Base-by-base conservation (phyloP, 1,139 yeast genomes). In the Scheffersomyces segobiensis region DNA sequence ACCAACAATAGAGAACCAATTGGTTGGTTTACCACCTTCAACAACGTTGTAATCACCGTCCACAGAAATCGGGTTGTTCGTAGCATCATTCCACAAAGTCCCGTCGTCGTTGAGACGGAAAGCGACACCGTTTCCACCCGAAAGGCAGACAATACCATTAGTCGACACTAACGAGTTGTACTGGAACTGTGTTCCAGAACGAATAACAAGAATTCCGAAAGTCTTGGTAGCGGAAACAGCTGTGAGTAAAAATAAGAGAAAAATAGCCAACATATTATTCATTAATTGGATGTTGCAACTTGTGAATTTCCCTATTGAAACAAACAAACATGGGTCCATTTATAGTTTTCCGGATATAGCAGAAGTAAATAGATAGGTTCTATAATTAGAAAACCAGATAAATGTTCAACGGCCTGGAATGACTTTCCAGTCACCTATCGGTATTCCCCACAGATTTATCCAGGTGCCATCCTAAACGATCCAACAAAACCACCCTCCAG, bases 141-240 rank as follows among this genome's bases (percentile, higher is more conserved):
- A 68, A 26, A 70, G 67, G 19, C 58, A 58, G 26, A 70, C 60
- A 19, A 60, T 63, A 50, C 60, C 65, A 49, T 59, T 51, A 18
- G 55, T 52, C 19, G 52, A 39, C 49, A 53, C 55, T 55, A 70
- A 53, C 32, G 57, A 21, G 46, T 59, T 52, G 61, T 64, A 69
- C 49, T 71, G 75, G 63, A 64, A 68, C 5, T 56, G 54, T n/a
- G 73, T 62, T 19, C 74, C 76, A 8, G 75, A 69, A 53, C 68
- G 67, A 50, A 71, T 67, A 20, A 68, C 60, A 48, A 71, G 53
- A 32, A 69, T 62, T 21, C 63, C 57, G 56, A 71, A 67, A 19
- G 65, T 58, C 53, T 62, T 62, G 24, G 70, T 70, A 46, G 75
- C 74, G 47, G 66, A 57, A 24, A 73, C 74, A 52, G 68, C 56